These are phyloP conservation scores for Trametes cinnabarina DNA, from an alignment of 768 basidiomycete genomes.

Conservation along the genomic window DNA sequence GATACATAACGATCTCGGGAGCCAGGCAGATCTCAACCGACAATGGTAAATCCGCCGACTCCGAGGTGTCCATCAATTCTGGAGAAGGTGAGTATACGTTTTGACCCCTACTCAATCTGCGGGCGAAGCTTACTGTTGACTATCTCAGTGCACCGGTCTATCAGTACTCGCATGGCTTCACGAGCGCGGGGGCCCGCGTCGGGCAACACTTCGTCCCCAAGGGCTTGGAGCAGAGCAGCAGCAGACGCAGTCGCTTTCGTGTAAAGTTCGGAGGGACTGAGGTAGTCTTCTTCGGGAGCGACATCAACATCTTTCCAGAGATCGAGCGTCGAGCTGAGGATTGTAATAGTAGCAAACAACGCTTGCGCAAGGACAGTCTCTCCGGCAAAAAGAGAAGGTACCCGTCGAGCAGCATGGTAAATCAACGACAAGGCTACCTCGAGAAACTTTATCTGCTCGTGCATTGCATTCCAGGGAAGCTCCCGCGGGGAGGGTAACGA, in stretches of 20 bases:
- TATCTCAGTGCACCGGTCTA: slow-evolving; percentile 39
- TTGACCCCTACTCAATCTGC: too few relatives aligned
- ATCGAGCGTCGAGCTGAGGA: slow-evolving; percentile 55
- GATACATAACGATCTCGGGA: neutral
- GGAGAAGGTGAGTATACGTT: neutral
- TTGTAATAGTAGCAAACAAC: slow-evolving; percentile 50
- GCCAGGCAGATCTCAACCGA: neutral
- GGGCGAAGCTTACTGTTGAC: slow-evolving; percentile 8
- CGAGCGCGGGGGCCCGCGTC: neutral
- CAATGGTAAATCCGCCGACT: neutral
- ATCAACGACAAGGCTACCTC: slow-evolving; percentile 56
- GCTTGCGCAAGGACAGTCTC: slow-evolving; percentile 46
- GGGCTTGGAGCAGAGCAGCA: slow-evolving; percentile 44
- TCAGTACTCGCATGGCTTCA: slow-evolving; percentile 29
- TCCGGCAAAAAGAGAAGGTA: slow-evolving; percentile 49
- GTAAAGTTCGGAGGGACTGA: slow-evolving; percentile 49
- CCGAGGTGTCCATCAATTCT: neutral
- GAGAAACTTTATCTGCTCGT: slow-evolving; percentile 56
- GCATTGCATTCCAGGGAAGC: slow-evolving; percentile 50
- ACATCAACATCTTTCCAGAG: slow-evolving; percentile 54
- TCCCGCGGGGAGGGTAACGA: slow-evolving; percentile 54
- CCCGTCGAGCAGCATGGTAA: slow-evolving; percentile 43
- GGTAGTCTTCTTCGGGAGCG: slow-evolving; percentile 37
- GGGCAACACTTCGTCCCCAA: slow-evolving; percentile 39
- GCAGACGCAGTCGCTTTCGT: slow-evolving; percentile 44